Conservation (phyloP, 2,329 filamentous ascomycete genomes). For the Talaromyces sp. region DNA sequence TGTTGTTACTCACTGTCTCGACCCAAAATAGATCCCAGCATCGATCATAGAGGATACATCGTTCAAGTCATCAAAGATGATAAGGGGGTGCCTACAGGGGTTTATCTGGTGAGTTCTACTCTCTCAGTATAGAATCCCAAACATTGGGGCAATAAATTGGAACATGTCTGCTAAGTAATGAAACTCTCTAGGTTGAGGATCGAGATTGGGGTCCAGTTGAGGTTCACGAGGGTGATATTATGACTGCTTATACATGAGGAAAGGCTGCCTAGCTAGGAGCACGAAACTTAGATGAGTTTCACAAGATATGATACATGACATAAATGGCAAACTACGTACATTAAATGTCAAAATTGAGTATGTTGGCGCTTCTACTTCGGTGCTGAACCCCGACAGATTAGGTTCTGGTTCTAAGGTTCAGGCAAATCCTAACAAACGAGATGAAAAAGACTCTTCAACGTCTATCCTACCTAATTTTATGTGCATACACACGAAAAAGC, state of each 20-base stretch:
- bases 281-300: too few species aligned
- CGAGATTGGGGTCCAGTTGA: slow-evolving; percentile 15
- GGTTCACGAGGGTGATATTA: slow-evolving; percentile 14
- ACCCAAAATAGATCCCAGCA: slow-evolving; percentile 4
- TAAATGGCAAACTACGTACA: not conserved
- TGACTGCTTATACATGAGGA: slow-evolving; percentile 7
- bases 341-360: not conserved
- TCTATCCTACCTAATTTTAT: too few species aligned
- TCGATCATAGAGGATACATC: slow-evolving; percentile 17
- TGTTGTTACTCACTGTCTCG: too few species aligned
- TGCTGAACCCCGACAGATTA: not conserved
- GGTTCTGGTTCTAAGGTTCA: not conserved
- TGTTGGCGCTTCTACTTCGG: not conserved
- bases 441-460: too few species aligned
- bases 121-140: not conserved
- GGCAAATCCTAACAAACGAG: too few species aligned
- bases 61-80: slow-evolving; percentile 13
- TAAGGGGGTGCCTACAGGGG: slow-evolving; percentile 1
- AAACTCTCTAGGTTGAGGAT: slow-evolving; percentile 11
- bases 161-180: not conserved
- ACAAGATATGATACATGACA: too few species aligned
- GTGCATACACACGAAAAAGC: too few species aligned
- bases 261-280: not conserved
- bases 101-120: slow-evolving; percentile 8
- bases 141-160: too few species aligned